phyloP scores from a whole-genome alignment of 2,329 filamentous ascomycete species.

The Penicillium palitans region DNA sequence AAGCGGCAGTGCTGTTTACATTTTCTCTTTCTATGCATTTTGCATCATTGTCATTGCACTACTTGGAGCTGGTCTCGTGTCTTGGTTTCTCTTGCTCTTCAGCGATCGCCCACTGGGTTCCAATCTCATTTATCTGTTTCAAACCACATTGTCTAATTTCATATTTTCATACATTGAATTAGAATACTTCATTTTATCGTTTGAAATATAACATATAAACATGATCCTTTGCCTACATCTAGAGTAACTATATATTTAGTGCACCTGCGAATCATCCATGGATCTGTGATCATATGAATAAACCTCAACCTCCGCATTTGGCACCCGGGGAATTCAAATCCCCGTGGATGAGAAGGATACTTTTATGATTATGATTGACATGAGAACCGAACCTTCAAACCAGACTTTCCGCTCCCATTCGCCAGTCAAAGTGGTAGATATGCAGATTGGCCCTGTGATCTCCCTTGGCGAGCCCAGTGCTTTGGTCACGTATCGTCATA shows the following conservation, averaged over 20 bases:
- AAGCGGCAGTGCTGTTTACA: not conserved
- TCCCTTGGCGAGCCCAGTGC: not conserved
- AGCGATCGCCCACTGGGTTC: not conserved
- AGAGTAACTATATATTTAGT: not conserved
- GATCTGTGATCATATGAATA: not conserved
- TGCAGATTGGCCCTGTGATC: not conserved
- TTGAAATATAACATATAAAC: not conserved
- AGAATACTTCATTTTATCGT: not conserved
- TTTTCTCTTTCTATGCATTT: not conserved
- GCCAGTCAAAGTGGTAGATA: not conserved
- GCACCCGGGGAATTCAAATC: not conserved
- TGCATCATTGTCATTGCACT: not conserved
- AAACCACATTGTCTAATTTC: not conserved
- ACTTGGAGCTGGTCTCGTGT: not conserved
- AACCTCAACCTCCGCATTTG: not conserved
- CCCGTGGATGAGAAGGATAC: not conserved
- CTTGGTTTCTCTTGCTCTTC: not conserved
- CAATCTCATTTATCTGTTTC: not conserved
- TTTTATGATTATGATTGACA: not conserved
- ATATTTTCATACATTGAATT: not conserved
- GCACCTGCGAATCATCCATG: not conserved
- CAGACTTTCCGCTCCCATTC: not conserved
- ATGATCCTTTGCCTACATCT: not conserved
- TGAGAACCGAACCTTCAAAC: not conserved
- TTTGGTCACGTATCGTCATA: slow-evolving; percentile 5